A percentile compares a stretch with the other conserved stretches of the same genome.
These are phyloP conservation scores for Cyclotella choctawhatcheeana DNA, from an alignment of 108 stramenopile species.

Conservation along the genomic window DNA sequence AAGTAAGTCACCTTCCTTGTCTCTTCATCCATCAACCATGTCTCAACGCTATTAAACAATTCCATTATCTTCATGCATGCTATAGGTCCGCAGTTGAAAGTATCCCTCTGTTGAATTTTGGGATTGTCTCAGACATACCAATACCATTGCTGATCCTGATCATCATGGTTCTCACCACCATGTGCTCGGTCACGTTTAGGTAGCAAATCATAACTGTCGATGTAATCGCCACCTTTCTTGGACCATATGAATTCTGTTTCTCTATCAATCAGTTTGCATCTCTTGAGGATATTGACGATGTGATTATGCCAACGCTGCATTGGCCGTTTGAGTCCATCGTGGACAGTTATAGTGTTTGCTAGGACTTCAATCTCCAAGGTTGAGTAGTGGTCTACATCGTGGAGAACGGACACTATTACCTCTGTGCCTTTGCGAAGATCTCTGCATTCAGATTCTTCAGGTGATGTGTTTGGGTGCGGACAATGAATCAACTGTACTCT, in stretches of 20 bases:
- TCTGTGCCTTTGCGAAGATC: not conserved
- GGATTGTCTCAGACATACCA: not conserved
- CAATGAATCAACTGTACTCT: no score
- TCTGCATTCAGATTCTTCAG: not conserved
- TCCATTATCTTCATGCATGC: slow-evolving; percentile 19
- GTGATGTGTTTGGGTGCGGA: not conserved
- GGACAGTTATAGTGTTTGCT: not conserved
- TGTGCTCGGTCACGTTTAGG: no score
- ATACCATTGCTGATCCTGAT: not conserved
- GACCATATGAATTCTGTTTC: not conserved
- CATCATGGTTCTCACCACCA: no score
- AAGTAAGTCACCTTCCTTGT: no score
- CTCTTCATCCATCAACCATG: no score
- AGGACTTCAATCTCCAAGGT: not conserved
- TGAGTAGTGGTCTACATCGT: slow-evolving; percentile 3
- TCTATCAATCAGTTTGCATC: slow-evolving; percentile 1
- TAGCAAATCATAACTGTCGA: no score
- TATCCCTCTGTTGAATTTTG: slow-evolving; percentile 6
- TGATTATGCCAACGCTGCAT: not conserved
- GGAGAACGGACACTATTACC: not conserved
- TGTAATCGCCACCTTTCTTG: no score
- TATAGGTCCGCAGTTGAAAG: slow-evolving; percentile 8
- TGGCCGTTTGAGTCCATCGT: slow-evolving; percentile 12
- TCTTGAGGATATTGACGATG: not conserved
- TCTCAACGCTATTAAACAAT: not conserved